These are phyloP conservation scores for Pseudocercospora cruenta DNA, from an alignment of 2,329 filamentous ascomycete species.

Conservation along the genomic window DNA sequence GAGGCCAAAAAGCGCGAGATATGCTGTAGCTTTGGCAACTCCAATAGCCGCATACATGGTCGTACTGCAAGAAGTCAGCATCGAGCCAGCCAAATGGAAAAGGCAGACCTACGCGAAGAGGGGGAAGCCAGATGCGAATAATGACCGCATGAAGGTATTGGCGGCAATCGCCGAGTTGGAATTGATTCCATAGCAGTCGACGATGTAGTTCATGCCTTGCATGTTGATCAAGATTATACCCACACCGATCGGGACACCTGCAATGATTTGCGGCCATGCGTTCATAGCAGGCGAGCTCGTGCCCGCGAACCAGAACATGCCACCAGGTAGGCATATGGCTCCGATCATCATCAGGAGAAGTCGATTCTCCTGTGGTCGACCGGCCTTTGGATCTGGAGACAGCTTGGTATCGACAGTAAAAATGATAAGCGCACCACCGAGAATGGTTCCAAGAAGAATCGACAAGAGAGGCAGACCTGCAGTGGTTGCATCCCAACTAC, in stretches of 20 bases:
- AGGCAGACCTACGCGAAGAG: slow-evolving; percentile 31
- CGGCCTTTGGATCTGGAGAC: slow-evolving; percentile 44
- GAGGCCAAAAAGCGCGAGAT: slow-evolving; percentile 47
- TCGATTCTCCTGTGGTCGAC: slow-evolving; percentile 47
- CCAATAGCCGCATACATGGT: slow-evolving; percentile 44
- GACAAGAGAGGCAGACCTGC: slow-evolving; percentile 75
- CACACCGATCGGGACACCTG: slow-evolving; percentile 35
- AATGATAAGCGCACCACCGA: slow-evolving; percentile 52
- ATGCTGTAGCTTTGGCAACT: slow-evolving; percentile 46
- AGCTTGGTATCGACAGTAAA: slow-evolving; percentile 47
- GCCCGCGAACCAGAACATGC: slow-evolving; percentile 47
- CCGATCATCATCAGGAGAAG: slow-evolving; percentile 47
- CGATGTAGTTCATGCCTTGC: slow-evolving; percentile 51
- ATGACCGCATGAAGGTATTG: slow-evolving; percentile 26
- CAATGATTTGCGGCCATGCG: slow-evolving; percentile 47
- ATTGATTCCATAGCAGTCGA: slow-evolving; percentile 58
- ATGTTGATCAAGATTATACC: slow-evolving; percentile 34
- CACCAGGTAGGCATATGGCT: slow-evolving; percentile 37
- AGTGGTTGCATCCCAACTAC: slow-evolving; percentile 77
- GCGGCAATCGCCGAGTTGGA: slow-evolving; percentile 27
- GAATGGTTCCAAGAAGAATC: slow-evolving; percentile 67
- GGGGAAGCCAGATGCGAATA: slow-evolving; percentile 35
- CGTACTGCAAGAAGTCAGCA: slow-evolving; percentile 8
- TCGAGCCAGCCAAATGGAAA: not conserved
- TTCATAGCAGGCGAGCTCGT: slow-evolving; percentile 48